Percentiles rank a stretch among this genome's conserved stretches.
Conservation (phyloP, 225 moss, liverwort and hornwort species). For the Rhytidiadelphus loreus region DNA sequence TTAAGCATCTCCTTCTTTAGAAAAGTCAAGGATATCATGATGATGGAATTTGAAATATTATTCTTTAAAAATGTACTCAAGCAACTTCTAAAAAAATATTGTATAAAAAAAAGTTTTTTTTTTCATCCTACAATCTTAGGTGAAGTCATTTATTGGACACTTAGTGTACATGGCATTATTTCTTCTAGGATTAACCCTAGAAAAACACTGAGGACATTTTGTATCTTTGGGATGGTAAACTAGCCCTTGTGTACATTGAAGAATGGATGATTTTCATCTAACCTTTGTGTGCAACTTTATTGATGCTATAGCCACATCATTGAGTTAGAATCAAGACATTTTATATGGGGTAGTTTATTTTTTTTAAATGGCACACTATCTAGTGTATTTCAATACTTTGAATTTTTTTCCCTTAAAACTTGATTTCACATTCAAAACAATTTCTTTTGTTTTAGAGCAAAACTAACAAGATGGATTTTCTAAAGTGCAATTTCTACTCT, state of each 20-base stretch:
- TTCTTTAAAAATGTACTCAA: not conserved
- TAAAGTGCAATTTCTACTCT: not conserved
- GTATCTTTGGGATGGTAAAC: not conserved
- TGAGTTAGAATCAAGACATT: not conserved
- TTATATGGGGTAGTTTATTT: not conserved
- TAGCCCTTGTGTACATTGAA: not conserved
- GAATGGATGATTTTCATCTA: not conserved
- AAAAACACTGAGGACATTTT: fast-evolving
- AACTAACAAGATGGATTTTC: not conserved
- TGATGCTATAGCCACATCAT: not conserved
- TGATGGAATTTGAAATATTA: not conserved
- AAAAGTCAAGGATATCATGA: not conserved
- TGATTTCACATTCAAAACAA: not conserved
- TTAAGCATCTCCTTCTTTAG: too few species aligned
- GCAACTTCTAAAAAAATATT: not conserved
- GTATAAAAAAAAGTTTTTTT: too few species aligned
- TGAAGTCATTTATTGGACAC: too few species aligned
- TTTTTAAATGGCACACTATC: not conserved
- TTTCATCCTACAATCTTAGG: too few species aligned
- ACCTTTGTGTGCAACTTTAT: not conserved
- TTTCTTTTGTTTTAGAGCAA: not conserved
- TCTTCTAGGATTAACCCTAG: too few species aligned
- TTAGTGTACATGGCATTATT: fast-evolving
- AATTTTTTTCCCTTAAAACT: not conserved
- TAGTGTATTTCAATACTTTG: not conserved